Conservation (phyloP, 306 rosid species). For the Arachis hypogaea region DNA sequence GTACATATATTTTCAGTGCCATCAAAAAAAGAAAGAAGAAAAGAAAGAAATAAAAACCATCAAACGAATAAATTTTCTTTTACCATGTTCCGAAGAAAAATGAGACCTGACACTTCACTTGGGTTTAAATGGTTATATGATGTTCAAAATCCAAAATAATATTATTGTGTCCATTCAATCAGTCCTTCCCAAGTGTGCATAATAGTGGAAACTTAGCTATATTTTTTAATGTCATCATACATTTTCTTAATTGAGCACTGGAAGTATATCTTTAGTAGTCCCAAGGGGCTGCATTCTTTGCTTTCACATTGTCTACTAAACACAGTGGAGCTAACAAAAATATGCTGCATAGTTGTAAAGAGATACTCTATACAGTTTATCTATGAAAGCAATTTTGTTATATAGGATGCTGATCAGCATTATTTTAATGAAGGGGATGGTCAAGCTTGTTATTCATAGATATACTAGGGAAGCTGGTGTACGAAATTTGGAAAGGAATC, state of each 20-base stretch:
- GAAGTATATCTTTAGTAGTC: slow-evolving; percentile 28
- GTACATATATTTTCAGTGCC: slow-evolving; percentile 23
- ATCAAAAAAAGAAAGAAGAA: background rate
- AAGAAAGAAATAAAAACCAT: background rate
- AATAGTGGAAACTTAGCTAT: slow-evolving; percentile 22
- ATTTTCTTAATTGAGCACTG: slow-evolving; percentile 26
- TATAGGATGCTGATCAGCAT: slow-evolving; percentile 34
- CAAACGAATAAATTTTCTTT: slow-evolving; percentile 11
- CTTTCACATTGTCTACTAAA: slow-evolving; percentile 3
- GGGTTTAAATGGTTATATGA: slow-evolving; percentile 14
- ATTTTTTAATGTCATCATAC: slow-evolving; percentile 6
- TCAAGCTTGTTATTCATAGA: slow-evolving; percentile 79
- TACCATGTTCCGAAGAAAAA: slow-evolving; percentile 4
- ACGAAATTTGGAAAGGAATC: slow-evolving; percentile 82
- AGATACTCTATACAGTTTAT: slow-evolving; percentile 14
- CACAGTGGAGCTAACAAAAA: background rate
- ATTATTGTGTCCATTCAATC: background rate
- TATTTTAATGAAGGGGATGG: slow-evolving; percentile 69
- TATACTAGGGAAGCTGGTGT: slow-evolving; percentile 99
- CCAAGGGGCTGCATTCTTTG: slow-evolving; percentile 10
- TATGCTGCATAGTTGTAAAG: slow-evolving; percentile 15
- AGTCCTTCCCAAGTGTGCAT: slow-evolving; percentile 3
- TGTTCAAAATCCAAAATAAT: slow-evolving; percentile 21
- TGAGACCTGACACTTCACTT: slow-evolving; percentile 5
- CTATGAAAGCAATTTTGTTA: slow-evolving; percentile 31